phyloP scores from a whole-genome alignment of 768 basidiomycete genomes.

The Lactarius hatsudake region DNA sequence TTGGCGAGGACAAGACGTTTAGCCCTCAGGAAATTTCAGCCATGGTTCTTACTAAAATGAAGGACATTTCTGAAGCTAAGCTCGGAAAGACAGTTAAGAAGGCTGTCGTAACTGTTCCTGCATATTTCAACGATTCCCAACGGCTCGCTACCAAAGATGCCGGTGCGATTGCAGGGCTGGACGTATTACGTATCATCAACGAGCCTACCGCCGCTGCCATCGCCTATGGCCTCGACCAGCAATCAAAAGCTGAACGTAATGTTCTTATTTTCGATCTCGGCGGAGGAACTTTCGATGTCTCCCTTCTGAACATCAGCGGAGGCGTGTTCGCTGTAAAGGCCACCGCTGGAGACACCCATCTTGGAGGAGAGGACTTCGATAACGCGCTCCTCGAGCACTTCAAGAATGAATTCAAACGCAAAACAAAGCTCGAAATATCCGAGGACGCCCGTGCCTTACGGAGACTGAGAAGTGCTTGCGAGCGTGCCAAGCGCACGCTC shows the following conservation, averaged over 20 bases:
- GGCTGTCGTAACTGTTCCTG: slow-evolving; percentile 98
- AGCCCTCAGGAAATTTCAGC: slow-evolving; percentile 99
- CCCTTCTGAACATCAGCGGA: slow-evolving; percentile 94
- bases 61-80: slow-evolving; percentile 99
- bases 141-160: slow-evolving; percentile 99
- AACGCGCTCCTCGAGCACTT: slow-evolving; percentile 97
- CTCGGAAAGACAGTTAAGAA: slow-evolving; percentile 98
- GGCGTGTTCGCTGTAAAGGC: slow-evolving; percentile 99
- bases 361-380: slow-evolving; percentile 99
- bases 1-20: slow-evolving; percentile 93
- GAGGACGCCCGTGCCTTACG: slow-evolving; percentile 96
- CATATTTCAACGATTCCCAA: slow-evolving; percentile 99
- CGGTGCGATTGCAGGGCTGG: slow-evolving; percentile 95
- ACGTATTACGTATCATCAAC: slow-evolving; percentile 99
- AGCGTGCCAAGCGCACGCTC: slow-evolving; percentile 98
- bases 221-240: slow-evolving; percentile 96
- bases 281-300: slow-evolving; percentile 99
- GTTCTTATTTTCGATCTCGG: slow-evolving; percentile 99
- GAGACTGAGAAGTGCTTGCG: slow-evolving; percentile 94
- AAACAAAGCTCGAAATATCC: slow-evolving; percentile 95
- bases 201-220: slow-evolving; percentile 99
- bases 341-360: slow-evolving; percentile 97
- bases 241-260: slow-evolving; percentile 93
- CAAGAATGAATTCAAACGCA: slow-evolving; percentile 99
- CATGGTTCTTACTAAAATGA: slow-evolving; percentile 99